Base-by-base conservation (phyloP, 2,329 filamentous ascomycete genomes). In the Didymellaceae sp. region DNA sequence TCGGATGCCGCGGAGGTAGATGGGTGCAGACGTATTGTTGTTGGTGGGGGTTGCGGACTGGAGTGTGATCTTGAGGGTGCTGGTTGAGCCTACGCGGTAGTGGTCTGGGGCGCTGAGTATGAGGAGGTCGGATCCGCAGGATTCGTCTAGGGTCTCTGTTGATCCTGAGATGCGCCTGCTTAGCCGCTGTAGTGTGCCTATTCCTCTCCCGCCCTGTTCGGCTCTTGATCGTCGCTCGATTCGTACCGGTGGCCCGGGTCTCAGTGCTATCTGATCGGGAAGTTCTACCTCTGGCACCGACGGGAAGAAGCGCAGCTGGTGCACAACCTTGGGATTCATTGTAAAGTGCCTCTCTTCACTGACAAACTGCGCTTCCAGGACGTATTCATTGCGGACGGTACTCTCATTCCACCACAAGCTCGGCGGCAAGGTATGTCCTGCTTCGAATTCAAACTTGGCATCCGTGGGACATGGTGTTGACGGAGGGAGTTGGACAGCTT, bases 1-100 rank as follows among this genome's bases (percentile, higher is more conserved):
- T 21, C 57, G 53, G 24, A 66, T 59, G 24, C 61, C 55, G n/a
- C 56, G 62, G 14, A 64, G 59, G 28, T 42, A 49, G 13, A 64
- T 40, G 5, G 57, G 47, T 11, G 58, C 49, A 20, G 58, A 32
- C 47, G 6, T 28, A 22, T 3, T 14, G 2, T 44, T 21, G 9
- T 39, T 43, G 1, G 52, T 41, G 17, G 42, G 55, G 9, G 56
- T 34, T 0, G 38, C 52, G 11, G 52, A 52, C 21, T 58, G 55
- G 0, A 62, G 33, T 6, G 53, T 59, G 18, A 66, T 21, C n/a
- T 50, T 57, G 2, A 47, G 13, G 4, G 7, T 17, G 17, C 22
- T 41, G 7, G 18, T 8, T 16, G 30, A 24, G 22, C 28, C 35
- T 17, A 28, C 37, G 5, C 44, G 44, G 17, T 41, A 47, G 17